Evolutionary conservation across 2,329 filamentous ascomycete species (phyloP).

Genomic region (Furcasterigmium sp.): DNA sequence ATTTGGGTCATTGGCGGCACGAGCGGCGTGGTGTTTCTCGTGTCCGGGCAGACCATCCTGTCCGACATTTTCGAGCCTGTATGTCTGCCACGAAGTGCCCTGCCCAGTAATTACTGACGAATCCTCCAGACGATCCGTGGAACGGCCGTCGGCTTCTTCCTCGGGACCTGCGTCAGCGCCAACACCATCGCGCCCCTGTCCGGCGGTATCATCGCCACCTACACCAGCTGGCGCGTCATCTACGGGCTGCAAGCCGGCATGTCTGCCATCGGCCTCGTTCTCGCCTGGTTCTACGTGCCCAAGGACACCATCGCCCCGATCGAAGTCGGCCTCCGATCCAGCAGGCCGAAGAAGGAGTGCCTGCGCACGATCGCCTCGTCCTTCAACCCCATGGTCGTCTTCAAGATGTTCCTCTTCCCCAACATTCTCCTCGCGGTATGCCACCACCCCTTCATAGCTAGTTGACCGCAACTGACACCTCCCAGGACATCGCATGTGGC

Average conservation of each 20-base stretch:
- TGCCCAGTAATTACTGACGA: not conserved
- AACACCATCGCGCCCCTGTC: conserved; percentile 10
- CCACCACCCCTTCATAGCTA: not conserved
- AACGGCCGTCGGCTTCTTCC: conserved; percentile 10
- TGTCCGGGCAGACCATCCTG: conserved; percentile 10
- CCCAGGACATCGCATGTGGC: conserved; percentile 9
- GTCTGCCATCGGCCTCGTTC: conserved; percentile 53
- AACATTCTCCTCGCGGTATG: conserved; percentile 1
- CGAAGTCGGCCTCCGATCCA: not conserved
- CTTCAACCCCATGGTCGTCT: conserved; percentile 1
- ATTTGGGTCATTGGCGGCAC: conserved; percentile 12
- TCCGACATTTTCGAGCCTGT: conserved; percentile 13
- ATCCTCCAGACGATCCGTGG: conserved; percentile 6
- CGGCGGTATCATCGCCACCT: conserved; percentile 73
- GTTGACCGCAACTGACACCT: not conserved
- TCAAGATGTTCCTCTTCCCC: not conserved
- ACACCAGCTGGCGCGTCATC: conserved; percentile 65
- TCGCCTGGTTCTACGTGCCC: conserved; percentile 56
- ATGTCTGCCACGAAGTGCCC: not conserved
- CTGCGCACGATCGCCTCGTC: not conserved
- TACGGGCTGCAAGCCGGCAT: conserved; percentile 65
- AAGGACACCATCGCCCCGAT: conserved; percentile 64
- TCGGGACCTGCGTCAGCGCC: conserved; percentile 11
- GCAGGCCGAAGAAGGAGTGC: not conserved
- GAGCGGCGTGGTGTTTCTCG: conserved; percentile 10